phyloP scores from a whole-genome alignment of 2,329 filamentous ascomycete genomes.

The Botrytis fragariae region DNA sequence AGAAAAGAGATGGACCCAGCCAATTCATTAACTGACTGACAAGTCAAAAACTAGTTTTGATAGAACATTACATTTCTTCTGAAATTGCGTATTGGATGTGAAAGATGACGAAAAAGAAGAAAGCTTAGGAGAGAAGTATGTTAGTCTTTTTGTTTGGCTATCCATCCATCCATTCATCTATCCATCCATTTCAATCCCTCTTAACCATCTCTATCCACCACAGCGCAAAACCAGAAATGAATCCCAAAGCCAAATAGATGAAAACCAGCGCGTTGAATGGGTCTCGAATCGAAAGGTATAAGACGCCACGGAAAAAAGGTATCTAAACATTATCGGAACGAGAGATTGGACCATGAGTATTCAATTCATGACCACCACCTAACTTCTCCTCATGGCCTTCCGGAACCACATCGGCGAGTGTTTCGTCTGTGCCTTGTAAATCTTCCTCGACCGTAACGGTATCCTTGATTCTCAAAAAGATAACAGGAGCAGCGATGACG shows the following conservation, averaged over 20 bases:
- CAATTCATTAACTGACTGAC: not conserved
- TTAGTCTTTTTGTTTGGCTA: not conserved
- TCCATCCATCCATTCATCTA: not conserved
- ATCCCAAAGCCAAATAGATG: not conserved
- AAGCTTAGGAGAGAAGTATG: not conserved
- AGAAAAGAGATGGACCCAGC: not conserved
- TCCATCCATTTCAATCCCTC: not conserved
- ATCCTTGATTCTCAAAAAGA: conserved; percentile 76
- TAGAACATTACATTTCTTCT: not conserved
- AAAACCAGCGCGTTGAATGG: not conserved
- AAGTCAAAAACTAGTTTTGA: not conserved
- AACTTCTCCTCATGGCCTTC: conserved; percentile 23
- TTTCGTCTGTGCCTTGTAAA: conserved; percentile 82
- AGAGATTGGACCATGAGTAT: not conserved
- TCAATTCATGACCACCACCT: conserved; percentile 3
- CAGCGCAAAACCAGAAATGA: not conserved
- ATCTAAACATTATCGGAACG: not conserved
- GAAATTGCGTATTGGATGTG: no score
- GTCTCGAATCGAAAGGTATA: not conserved
- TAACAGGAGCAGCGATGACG: conserved; percentile 73
- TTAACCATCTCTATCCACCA: not conserved
- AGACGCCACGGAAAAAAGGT: not conserved
- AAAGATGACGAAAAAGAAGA: not conserved
- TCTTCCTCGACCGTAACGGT: conserved; percentile 80
- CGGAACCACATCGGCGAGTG: conserved; percentile 62